phyloP scores from a whole-genome alignment of 345 rosid genomes.

The Boechera stricta region DNA sequence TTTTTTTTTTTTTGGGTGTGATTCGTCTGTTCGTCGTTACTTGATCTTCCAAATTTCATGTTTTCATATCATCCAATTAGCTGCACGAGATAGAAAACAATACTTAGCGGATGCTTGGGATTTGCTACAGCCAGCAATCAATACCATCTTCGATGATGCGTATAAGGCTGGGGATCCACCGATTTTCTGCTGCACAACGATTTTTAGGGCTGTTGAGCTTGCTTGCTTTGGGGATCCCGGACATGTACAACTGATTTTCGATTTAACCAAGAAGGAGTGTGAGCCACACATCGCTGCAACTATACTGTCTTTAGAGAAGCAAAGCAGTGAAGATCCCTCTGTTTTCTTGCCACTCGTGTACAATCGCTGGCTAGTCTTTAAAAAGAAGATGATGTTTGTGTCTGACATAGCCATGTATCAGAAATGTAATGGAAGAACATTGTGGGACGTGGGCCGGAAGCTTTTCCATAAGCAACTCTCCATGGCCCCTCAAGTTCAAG shows the following conservation, averaged over 20 bases:
- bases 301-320: not conserved
- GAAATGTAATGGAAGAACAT: not conserved
- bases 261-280: not conserved
- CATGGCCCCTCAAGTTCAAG: not conserved
- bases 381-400: not conserved
- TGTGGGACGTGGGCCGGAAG: not conserved
- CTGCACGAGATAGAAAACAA: no score
- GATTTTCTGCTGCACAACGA: no score
- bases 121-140: no score
- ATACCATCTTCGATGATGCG: no score
- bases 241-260: not conserved
- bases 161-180: no score
- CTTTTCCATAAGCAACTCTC: slow-evolving; percentile 11
- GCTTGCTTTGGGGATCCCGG: no score
- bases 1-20: no score
- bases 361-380: not conserved
- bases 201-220: no score
- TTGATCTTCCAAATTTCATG: no score
- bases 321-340: slow-evolving; percentile 9
- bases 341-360: slow-evolving; percentile 4
- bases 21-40: no score
- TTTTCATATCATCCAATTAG: no score
- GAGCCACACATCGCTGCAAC: not conserved
- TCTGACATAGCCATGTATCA: not conserved
- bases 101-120: no score